Evolutionary conservation across 2,329 filamentous ascomycete genomes (phyloP).

Genomic region (Xylaria sp.): DNA sequence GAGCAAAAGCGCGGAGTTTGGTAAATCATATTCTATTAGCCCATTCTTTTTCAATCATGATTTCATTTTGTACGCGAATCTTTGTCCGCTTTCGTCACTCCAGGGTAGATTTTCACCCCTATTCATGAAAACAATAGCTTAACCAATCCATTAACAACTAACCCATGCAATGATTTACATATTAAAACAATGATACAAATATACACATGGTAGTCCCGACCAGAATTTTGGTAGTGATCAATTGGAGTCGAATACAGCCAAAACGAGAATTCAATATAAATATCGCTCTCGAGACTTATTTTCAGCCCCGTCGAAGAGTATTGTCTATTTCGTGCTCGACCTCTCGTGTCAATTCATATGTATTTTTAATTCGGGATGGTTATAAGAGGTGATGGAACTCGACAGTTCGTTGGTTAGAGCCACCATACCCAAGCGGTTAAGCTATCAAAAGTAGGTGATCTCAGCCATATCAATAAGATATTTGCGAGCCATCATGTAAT

Average conservation of each 20-base stretch:
- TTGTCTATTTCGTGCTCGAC: not conserved
- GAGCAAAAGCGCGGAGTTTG: not conserved
- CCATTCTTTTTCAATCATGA: not conserved
- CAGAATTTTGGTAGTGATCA: not conserved
- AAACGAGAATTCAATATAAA: not conserved
- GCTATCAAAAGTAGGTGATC: not conserved
- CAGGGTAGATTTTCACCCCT: constrained; percentile 4
- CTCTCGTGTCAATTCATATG: not conserved
- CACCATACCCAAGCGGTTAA: not conserved
- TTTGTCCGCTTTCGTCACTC: not conserved
- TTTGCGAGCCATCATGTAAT: not conserved
- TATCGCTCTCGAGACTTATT: not conserved
- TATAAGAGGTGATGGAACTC: not conserved
- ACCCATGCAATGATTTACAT: not conserved
- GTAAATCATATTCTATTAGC: not conserved
- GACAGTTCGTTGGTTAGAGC: no score
- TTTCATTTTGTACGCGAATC: not conserved
- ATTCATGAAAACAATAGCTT: not conserved
- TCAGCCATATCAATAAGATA: not conserved
- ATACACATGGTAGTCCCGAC: not conserved
- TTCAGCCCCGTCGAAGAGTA: not conserved
- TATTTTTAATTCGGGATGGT: not conserved
- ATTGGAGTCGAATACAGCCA: not conserved
- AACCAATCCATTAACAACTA: not conserved
- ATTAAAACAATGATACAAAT: not conserved